Evolutionary conservation across 2,329 filamentous ascomycete genomes (phyloP), one percentile per base, ranked within the genome.

Genomic region (Colletotrichum sp.): DNA sequence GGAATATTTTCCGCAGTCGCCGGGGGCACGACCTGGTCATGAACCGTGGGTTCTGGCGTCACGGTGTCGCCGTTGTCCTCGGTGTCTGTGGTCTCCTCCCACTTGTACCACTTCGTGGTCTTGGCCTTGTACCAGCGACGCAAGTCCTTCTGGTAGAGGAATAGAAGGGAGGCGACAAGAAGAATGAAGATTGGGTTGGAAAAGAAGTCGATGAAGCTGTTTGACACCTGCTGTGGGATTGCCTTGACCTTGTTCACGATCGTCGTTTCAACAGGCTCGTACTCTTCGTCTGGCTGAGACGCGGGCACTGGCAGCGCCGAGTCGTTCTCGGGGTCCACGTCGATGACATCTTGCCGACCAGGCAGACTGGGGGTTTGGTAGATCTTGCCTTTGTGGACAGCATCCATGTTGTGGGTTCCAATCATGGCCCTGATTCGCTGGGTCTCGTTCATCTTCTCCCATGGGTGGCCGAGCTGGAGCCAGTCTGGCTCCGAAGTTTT

Each of bases 371-470:
- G 81, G 6, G 83, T 79, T 31, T 86, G 84, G 21, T 81, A 79
- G 16, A 80, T 76, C 33, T 80, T 80, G 6, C 77, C 79, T 31
- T 82, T 81, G 21, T 59, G 78, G 11, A 79, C 72, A 3, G 80
- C 80, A 36, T 91, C 89, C 51, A 94, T 85, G 3, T 88, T 89
- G 79, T 96, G 94, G 2, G 93, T 93, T n/a, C 94, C 94, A 11
- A 94, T 89, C 69, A 96, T 84, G 3, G 88, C 91, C 69, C 90
- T 88, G 13, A 89, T 87, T 13, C 93, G 84, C 76, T 91, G 89
- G 3, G 82, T 81, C 64, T 82, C 79, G 58, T 79, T 82, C 55
- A 86, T 77, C 18, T 82, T 83, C 57, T 87, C 83, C 81, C 82
- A 84, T 4, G 82, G 80, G 12, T 82, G 79, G 6, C 79, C 80